Evolutionary conservation across 1,139 yeast species (phyloP).

Genomic region (Hemisphaericaspora subhashii): DNA sequence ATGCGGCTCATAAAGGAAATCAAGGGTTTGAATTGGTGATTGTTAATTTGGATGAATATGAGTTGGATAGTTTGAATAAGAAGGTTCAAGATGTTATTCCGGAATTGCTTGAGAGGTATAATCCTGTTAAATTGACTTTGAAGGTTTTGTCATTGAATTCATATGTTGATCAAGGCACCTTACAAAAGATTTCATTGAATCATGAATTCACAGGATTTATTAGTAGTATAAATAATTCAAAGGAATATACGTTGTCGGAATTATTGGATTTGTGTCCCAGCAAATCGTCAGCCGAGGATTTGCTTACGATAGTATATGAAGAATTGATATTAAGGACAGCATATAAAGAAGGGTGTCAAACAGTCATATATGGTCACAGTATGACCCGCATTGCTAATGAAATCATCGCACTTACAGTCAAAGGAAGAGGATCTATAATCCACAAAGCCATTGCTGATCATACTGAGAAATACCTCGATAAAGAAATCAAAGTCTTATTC

Average conservation of each 20-base stretch:
- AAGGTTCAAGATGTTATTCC: conserved; percentile 20
- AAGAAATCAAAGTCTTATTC: conserved; percentile 47
- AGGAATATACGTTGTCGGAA: conserved; percentile 20
- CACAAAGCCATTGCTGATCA: conserved; percentile 54
- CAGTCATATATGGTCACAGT: conserved; percentile 71
- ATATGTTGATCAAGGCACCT: conserved; percentile 27
- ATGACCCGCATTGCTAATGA: conserved; percentile 85
- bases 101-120: conserved; percentile 21
- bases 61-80: conserved; percentile 18
- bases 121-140: conserved; percentile 28
- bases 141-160: conserved; percentile 41
- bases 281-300: conserved; percentile 64
- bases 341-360: conserved; percentile 42
- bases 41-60: conserved; percentile 49
- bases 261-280: conserved; percentile 40
- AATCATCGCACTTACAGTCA: conserved; percentile 77
- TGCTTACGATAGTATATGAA: conserved; percentile 48
- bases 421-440: conserved; percentile 80
- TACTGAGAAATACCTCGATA: conserved; percentile 24
- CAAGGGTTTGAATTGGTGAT: conserved; percentile 67
- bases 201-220: conserved; percentile 29
- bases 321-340: conserved; percentile 54
- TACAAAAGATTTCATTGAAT: conserved; percentile 28
- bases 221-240: conserved; percentile 7
- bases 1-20: conserved; percentile 55